Percentiles rank a stretch among this genome's conserved stretches.
These are phyloP conservation scores for Umbilicaria muhlenbergii DNA, from an alignment of 495 filamentous ascomycete genomes.

Conservation along the genomic window DNA sequence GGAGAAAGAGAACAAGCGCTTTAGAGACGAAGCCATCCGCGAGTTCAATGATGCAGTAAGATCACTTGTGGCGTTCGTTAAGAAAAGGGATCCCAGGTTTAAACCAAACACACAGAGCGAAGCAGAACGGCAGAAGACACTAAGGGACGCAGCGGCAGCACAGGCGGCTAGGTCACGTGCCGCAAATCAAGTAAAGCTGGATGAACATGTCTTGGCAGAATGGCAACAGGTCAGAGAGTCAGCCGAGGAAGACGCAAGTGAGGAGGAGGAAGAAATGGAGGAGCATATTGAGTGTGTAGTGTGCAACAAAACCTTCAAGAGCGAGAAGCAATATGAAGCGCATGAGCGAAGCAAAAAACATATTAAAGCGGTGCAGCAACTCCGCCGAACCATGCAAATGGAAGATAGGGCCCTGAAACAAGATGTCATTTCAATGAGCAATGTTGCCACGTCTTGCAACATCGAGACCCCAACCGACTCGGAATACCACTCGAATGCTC, in stretches of 20 bases:
- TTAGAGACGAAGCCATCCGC: conserved; percentile 65
- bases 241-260: conserved; percentile 23
- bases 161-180: conserved; percentile 76
- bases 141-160: conserved; percentile 63
- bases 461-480: no score
- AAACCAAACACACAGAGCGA: conserved; percentile 53
- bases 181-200: conserved; percentile 59
- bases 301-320: conserved; percentile 87
- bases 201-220: conserved; percentile 49
- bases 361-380: conserved; percentile 60
- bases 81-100: conserved; percentile 81
- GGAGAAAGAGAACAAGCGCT: conserved; percentile 86
- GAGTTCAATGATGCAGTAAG: conserved; percentile 91
- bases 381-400: conserved; percentile 68
- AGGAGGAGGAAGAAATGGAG: conserved; percentile 37
- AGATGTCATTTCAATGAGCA: no score
- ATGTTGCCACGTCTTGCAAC: no score
- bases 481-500: no score
- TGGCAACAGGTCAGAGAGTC: conserved; percentile 52
- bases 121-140: conserved; percentile 59
- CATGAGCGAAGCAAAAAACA: conserved; percentile 98
- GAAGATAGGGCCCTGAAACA: conserved; percentile 46
- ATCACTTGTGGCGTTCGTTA: conserved; percentile 76
- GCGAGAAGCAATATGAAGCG: conserved; percentile 77
- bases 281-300: conserved; percentile 75